Base-by-base conservation (phyloP, 129 eudicot species). In the Apium graveolens region DNA sequence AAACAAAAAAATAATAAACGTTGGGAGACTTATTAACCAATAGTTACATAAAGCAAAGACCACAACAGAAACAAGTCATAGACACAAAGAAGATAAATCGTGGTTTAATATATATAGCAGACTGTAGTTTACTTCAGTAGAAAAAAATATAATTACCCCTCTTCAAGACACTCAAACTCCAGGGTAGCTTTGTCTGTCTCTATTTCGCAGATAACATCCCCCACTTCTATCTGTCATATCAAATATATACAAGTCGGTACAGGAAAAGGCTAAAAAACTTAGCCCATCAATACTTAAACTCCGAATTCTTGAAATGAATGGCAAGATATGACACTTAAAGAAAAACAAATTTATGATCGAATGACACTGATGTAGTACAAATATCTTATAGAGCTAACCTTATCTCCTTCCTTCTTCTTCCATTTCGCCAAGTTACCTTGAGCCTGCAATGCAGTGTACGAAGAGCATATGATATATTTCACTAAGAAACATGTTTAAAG, bases 131-230 rank as follows among this genome's bases (percentile, higher is more conserved):
- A 49, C 35, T 16, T 44, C 45, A 9, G 69, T 70, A 24, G 62
- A 57, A 44, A 43, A 81, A 85, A 42, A 80, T 6, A 83, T 41
- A 79, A 71, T 69, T 95, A 95, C 99, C 99, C 99, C 82, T 92
- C 97, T 85, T 92, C 97, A 72, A 92, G 92, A 81, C 87, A 17
- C 87, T 92, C 97, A 83, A 85, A 88, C 76, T 92, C 97, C 81
- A 92, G 88, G 35, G 99, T 95, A 80, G 99, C 99, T 87, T 95
- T 95, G 82, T 95, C 99, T 27, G 99, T 95, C 91, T 95, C 99
- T 63, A 95, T 95, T 80, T 91, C 97, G 82, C 99, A 95, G 62
- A 95, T 73, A 77, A 95, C 86, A 85, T 95, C 99, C 65, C 99
- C 99, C 78, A 88, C 97, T 80, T 90, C 91, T 73, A 95, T 95